Base-by-base conservation (phyloP, 345 rosid species). In the Triadica sebifera region DNA sequence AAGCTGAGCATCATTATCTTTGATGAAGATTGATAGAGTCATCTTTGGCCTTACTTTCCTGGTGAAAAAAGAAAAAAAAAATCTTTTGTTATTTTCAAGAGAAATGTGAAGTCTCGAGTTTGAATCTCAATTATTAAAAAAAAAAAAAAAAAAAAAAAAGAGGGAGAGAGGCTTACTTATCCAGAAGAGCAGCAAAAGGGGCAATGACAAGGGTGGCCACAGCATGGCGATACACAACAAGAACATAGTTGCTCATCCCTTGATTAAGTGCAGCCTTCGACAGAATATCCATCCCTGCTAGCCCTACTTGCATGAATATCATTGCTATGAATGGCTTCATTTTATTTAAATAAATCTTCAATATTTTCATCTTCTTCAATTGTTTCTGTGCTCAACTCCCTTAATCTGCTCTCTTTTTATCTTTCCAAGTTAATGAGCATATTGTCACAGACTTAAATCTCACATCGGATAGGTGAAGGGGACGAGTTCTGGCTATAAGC, bases 231-330 rank as follows among this genome's bases (percentile, higher is more conserved):
- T 94, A 94, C 55, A 91, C 94, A 1, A 92, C 97, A 45, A 92
- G 87, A 5, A 87, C 97, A 38, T 87, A 94, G 61, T 86, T 89
- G 84, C 98, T 94, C 91, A 88, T 92, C 43, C 98, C 98, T 38
- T 78, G 67, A 80, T 91, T 89, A 16, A 92, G 73, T 8, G 91
- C 98, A 66, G 91, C 92, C 70, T 94, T 94, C 12, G 91, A 78
- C 20, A 91, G 83, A 74, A 91, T 77, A 53, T 92, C 98, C 98
- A 94, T 91, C 19, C 98, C 98, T 3, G 96, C 91, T 12, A 92
- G 65, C 5, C 98, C 98, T 3, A 89, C 81, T 86, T 94, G 98
- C 84, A 92, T n/a, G 80, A 92, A 85, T 45, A 88, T 75, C 22
- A 90, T 85, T 38, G 83, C 89, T 10, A 89, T 53, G 80, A 84